Evolutionary conservation across 2,329 filamentous ascomycete species (phyloP).

Genomic region (Ilyonectria robusta): DNA sequence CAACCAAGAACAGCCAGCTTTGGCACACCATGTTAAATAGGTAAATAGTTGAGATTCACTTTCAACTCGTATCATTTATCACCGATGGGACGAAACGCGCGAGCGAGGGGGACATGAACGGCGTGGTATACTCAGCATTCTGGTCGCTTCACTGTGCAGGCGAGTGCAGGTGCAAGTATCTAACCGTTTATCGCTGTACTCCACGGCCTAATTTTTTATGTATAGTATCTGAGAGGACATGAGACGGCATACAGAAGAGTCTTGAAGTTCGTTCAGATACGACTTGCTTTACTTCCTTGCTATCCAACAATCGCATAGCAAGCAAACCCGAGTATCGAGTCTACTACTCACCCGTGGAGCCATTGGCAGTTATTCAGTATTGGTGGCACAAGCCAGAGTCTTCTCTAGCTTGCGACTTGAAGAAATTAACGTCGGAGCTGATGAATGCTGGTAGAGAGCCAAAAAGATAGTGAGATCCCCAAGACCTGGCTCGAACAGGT

Average conservation of each 20-base stretch:
- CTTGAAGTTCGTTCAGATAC: too few species aligned
- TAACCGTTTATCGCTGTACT: too few species aligned
- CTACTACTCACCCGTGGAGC: constrained; percentile 56
- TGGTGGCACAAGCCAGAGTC: constrained; percentile 56
- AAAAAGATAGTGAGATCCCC: constrained; percentile 8
- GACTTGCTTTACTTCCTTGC: constrained; percentile 45
- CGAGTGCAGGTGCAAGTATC: too few species aligned
- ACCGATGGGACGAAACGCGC: constrained; percentile 24
- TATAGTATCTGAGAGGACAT: too few species aligned
- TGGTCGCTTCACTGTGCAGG: constrained; percentile 22
- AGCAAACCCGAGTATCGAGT: constrained; percentile 58
- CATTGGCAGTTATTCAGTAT: constrained; percentile 59
- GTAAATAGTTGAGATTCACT: too few species aligned
- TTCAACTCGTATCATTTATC: constrained; percentile 1
- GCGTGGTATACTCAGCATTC: constrained; percentile 44
- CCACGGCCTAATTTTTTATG: too few species aligned
- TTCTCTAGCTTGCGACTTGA: constrained; percentile 35
- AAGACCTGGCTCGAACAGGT: constrained; percentile 35
- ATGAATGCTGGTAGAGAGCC: too few species aligned
- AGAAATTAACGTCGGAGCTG: constrained; percentile 16
- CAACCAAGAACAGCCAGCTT: too few species aligned
- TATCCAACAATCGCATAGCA: constrained; percentile 57
- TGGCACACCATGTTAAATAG: too few species aligned
- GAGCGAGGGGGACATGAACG: constrained; percentile 33
- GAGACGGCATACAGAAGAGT: too few species aligned